These are phyloP conservation scores for Bruguiera sexangula DNA, from an alignment of 345 rosid species.

Conservation along the genomic window DNA sequence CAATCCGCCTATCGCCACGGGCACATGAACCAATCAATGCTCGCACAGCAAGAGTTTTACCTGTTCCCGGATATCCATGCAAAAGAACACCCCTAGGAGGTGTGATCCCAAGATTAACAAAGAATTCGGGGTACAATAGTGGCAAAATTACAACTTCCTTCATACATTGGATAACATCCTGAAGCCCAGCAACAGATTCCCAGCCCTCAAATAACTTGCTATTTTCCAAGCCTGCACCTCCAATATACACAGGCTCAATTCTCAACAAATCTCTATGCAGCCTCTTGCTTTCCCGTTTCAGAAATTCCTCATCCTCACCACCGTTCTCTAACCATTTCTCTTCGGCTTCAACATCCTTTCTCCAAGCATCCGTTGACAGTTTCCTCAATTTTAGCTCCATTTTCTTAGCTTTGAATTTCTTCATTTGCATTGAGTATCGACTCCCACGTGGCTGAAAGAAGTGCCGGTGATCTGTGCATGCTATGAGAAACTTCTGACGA, in stretches of 20 bases:
- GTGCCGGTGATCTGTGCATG: constrained; percentile 89
- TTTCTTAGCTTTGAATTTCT: constrained; percentile 77
- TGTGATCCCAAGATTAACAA: constrained; percentile 79
- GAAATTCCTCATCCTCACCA: constrained; percentile 98
- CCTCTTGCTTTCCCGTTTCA: constrained; percentile 95
- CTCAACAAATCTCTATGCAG: constrained; percentile 85
- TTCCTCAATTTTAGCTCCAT: constrained; percentile 74
- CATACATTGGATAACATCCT: constrained; percentile 85
- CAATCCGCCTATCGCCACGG: constrained; percentile 81
- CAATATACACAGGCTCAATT: constrained; percentile 92
- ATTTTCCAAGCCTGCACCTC: constrained; percentile 60
- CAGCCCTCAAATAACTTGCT: constrained; percentile 70
- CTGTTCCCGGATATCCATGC: constrained; percentile 99
- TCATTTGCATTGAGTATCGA: constrained; percentile 49
- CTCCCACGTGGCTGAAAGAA: constrained; percentile 75
- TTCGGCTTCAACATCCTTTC: constrained; percentile 93
- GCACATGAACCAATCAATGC: constrained; percentile 95
- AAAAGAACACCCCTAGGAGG: constrained; percentile 96
- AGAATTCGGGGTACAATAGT: constrained; percentile 88
- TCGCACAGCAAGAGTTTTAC: constrained; percentile 94
- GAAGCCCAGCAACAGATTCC: constrained; percentile 99
- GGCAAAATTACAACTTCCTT: constrained; percentile 97
- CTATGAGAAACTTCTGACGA: constrained; percentile 96
- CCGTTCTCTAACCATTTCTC: constrained; percentile 98
- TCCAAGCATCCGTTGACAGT: constrained; percentile 74